Conservation (phyloP, 2,329 filamentous ascomycete genomes). For the Colletotrichum musicola region DNA sequence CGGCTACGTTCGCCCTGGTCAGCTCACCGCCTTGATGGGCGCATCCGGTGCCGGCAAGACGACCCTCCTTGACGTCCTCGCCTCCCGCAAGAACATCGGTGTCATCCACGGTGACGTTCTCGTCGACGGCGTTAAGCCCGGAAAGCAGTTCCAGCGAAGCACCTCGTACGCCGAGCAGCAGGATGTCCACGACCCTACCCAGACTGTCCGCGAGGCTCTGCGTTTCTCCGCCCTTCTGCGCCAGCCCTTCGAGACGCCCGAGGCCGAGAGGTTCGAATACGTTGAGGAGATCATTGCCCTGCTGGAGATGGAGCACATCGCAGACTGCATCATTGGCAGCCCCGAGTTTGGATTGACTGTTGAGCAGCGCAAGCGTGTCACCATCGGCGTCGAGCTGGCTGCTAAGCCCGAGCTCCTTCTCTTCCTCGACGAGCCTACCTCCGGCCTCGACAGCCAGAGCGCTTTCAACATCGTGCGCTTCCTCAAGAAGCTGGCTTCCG, state of each 20-base stretch:
- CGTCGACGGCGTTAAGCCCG: slow-evolving; percentile 68
- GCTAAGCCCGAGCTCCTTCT: slow-evolving; percentile 83
- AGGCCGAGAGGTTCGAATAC: slow-evolving; percentile 68
- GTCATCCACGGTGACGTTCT: slow-evolving; percentile 69
- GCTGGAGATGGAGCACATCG: slow-evolving; percentile 70
- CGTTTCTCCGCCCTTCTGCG: slow-evolving; percentile 73
- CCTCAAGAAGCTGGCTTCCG: slow-evolving; percentile 80
- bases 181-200: slow-evolving; percentile 71
- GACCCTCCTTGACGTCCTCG: slow-evolving; percentile 83
- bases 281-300: slow-evolving; percentile 72
- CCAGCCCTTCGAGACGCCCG: slow-evolving; percentile 66
- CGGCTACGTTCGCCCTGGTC: slow-evolving; percentile 77
- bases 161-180: slow-evolving; percentile 74
- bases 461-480: slow-evolving; percentile 84
- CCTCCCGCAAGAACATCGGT: slow-evolving; percentile 71
- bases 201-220: slow-evolving; percentile 74
- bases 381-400: slow-evolving; percentile 90
- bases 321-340: slow-evolving; percentile 69
- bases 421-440: slow-evolving; percentile 85
- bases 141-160: slow-evolving; percentile 71
- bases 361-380: slow-evolving; percentile 80
- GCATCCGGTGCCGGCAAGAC: slow-evolving; percentile 90
- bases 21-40: slow-evolving; percentile 85
- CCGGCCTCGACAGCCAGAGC: slow-evolving; percentile 77
- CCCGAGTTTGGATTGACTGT: slow-evolving; percentile 78